These are phyloP conservation scores for Boletus semigastroideus DNA, from an alignment of 1,284 basidiomycete species.

Conservation along the genomic window DNA sequence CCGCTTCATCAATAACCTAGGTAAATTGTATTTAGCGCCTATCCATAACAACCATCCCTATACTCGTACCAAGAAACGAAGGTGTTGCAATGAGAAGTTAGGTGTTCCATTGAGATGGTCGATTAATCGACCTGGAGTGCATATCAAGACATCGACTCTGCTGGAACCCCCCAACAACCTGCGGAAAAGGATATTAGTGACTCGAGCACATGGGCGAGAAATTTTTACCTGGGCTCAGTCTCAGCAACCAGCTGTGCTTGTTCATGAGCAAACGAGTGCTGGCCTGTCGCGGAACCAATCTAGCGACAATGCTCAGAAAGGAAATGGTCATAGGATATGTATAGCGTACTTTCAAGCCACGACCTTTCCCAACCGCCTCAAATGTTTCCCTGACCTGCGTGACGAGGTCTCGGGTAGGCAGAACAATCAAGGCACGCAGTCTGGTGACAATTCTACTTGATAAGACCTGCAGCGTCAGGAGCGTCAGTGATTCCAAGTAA, in stretches of 20 bases:
- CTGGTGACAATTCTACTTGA: conserved; percentile 75
- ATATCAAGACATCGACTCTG: conserved; percentile 92
- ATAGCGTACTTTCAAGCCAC: conserved; percentile 73
- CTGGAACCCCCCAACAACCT: conserved; percentile 76
- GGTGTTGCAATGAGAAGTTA: conserved; percentile 90
- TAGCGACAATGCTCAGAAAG: conserved; percentile 28
- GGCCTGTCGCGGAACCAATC: conserved; percentile 81
- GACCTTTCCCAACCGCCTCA: conserved; percentile 81
- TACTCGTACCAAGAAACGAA: conserved; percentile 78
- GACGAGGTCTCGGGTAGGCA: conserved; percentile 97
- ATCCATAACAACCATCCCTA: background rate
- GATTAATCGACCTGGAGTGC: conserved; percentile 92
- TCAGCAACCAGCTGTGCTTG: conserved; percentile 71
- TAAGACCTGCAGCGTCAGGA: conserved; percentile 51
- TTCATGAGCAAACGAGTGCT: conserved; percentile 83
- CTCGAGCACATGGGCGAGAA: background rate
- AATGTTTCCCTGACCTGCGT: conserved; percentile 91
- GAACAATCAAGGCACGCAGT: conserved; percentile 87
- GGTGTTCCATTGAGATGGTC: conserved; percentile 89
- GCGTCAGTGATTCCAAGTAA: conserved; percentile 2
- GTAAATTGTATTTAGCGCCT: conserved; percentile 4
- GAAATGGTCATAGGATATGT: background rate
- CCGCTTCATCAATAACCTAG: conserved; percentile 96
- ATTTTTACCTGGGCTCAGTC: conserved; percentile 44
- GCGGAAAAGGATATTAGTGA: background rate